Base-by-base conservation (phyloP, 2,329 filamentous ascomycete species). In the Phialocephala sp. region DNA sequence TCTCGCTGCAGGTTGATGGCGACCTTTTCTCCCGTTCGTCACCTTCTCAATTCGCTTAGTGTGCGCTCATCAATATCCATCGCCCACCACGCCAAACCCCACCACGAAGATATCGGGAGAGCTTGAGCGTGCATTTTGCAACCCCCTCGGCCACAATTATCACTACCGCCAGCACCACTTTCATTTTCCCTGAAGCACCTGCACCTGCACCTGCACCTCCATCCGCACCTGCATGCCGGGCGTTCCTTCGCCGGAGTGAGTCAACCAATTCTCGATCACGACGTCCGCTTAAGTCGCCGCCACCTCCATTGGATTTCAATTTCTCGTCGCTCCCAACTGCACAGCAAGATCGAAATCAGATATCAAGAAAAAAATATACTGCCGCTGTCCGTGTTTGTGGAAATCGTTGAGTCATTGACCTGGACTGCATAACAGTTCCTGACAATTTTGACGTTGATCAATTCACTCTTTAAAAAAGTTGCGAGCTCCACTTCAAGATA, bases 241-340 rank as follows among this genome's bases (percentile, higher is more conserved):
- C 37, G 20, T 54, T 35, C 50, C 45, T 50, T 50, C 6, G n/a
- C 50, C 50, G 50, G 43, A 20, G 50, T 54, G 50, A 54, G 50
- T 54, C 50, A 54, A 54, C 15, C 50, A 35, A 54, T 32, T 54
- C 50, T 8, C 4, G 18, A 32, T 35, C 50, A 35, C 14, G 50
- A 35, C 50, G 24, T 35, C 22, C 22, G 24, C 24, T 32, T 35
- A 54, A 35, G 12, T 54, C 50, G 12, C 24, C 12, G 14, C 27
- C 22, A 18, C 14, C 22, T 35, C 50, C 50, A 54, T 54, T 54
- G 22, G 22, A 35, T 35, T 35, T 54, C 24, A 24, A 24, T 20
- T 50, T 54, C 22, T 54, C 27, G 50, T 5, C 24, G 12, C 12
- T 22, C n/a, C 18, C 11, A 47, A 47, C n/a, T n/a, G 8, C 50